phyloP scores from a whole-genome alignment of 2,329 filamentous ascomycete species.

The Diatrype stigma region DNA sequence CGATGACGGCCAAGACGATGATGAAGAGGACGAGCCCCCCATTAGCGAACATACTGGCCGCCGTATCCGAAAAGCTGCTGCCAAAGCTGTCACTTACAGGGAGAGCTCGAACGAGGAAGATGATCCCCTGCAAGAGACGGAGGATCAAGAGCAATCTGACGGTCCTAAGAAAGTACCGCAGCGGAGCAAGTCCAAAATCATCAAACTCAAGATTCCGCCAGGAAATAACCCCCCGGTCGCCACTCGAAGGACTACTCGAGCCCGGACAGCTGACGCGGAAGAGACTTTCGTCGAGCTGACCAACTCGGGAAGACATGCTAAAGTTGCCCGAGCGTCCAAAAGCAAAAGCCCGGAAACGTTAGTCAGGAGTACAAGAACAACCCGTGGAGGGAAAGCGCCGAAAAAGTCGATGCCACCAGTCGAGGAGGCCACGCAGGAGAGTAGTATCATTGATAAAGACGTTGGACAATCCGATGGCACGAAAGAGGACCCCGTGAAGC shows the following conservation, averaged over 20 bases:
- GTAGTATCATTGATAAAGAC: conserved; percentile 30
- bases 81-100: conserved; percentile 40
- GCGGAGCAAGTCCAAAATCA: conserved; percentile 31
- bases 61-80: conserved; percentile 41
- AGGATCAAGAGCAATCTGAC: conserved; percentile 33
- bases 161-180: conserved; percentile 22
- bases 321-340: conserved; percentile 42
- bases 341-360: conserved; percentile 54
- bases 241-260: conserved; percentile 47
- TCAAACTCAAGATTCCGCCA: conserved; percentile 39
- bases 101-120: conserved; percentile 39
- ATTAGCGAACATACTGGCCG: conserved; percentile 39
- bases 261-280: conserved; percentile 50
- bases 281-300: conserved; percentile 56
- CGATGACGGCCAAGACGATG: conserved; percentile 36
- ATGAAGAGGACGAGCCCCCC: conserved; percentile 32
- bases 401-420: conserved; percentile 46
- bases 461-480: conserved; percentile 23
- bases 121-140: conserved; percentile 27
- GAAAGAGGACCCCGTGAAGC: conserved; percentile 22
- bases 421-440: conserved; percentile 52
- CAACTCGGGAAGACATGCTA: conserved; percentile 56
- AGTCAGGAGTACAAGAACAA: conserved; percentile 37
- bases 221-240: conserved; percentile 16
- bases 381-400: conserved; percentile 47